Base-by-base conservation (phyloP, 495 filamentous ascomycete species). In the Astrocystis sublimbata region DNA sequence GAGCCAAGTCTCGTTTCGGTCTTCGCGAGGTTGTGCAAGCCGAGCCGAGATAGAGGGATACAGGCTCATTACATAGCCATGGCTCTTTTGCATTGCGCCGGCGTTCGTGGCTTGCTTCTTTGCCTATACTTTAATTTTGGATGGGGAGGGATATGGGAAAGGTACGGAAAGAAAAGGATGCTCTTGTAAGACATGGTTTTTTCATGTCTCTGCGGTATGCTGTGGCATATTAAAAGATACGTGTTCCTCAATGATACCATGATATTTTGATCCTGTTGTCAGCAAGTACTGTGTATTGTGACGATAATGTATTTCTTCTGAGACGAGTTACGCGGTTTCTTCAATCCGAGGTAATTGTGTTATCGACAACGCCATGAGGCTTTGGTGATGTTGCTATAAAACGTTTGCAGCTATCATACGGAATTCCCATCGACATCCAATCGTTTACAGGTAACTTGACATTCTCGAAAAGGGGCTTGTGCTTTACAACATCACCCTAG, bases 41-140 rank as follows among this genome's bases (percentile, higher is more conserved):
- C 47, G 13, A 35, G 5, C 15, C 36, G 19, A 58, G 21, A 41
- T n/a, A 42, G 47, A 36, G 55, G 23, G 23, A 26, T 35, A 19
- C 38, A 23, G 23, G 36, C 15, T 53, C 21, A 35, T 35, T 62
- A 43, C 60, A 49, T 52, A n/a, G 46, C 28, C 3, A 28, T 41
- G 57, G 30, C 30, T 66, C 56, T 68, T 58, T 71, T 79, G 75
- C 75, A 80, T 78, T 74, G 76, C 78, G 74, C 68, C 66, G 76
- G 78, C 71, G 74, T 76, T 76, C 23, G 19, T 33, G 66, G 66
- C 47, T 47, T 60, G 8, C 28, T 53, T 60, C n/a, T 26, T 30
- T 60, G 33, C 26, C 45, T 60, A n/a, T 26, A 58, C 58, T 31
- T 52, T 41, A 40, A n/a, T 60, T 38, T 33, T 52, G 46, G 58